Base-by-base conservation (phyloP, 2,329 filamentous ascomycete genomes). In the Paraphoma chrysanthemicola region DNA sequence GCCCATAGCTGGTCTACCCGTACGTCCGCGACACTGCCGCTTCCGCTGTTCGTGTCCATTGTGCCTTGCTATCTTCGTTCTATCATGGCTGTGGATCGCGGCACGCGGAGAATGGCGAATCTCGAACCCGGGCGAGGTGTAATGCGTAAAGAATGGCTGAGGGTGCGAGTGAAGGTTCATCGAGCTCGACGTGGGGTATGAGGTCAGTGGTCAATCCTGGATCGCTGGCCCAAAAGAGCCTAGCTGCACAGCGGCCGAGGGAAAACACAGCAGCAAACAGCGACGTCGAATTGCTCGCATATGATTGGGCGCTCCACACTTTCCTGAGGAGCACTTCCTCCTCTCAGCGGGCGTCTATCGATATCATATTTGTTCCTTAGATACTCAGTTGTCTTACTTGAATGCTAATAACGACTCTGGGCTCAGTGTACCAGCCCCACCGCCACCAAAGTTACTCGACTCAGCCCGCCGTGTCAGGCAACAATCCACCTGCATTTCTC, bases 1-100 rank as follows among this genome's bases (percentile, higher is more conserved):
- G 81, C 82, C 93, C 94, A 98, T 71, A 98, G 86, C 76, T 88
- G 85, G 79, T 92, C 89, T 69, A 97, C 86, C 71, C 93, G 87
- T 77, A 87, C 85, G 80, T 96, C 91, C 74, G 90, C 88, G 80
- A 91, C 86, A 78, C 89, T 89, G 77, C 90, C 86, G 78, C 89
- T 89, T 77, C 90, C 86, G 70, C 89, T 88, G 81, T 95, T 91
- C 76, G 82, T 84, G 81, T 92, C 83, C 84, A 91, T 90, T 79
- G 83, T 86, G 59, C 53, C 54, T 44, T 57, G 67, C 61, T 77
- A 77, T 76, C 73, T 72, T 66, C 63, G 69, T 66, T 75, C 67
- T 74, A 70, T 71, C 75, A 76, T 76, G 74, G 68, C 71, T 75
- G 68, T 66, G 57, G 59, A 60, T 63, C 59, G 63, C 59, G 63